Evolutionary conservation across 352 stramenopile species (phyloP).

Genomic region (Phytophthora meadii): DNA sequence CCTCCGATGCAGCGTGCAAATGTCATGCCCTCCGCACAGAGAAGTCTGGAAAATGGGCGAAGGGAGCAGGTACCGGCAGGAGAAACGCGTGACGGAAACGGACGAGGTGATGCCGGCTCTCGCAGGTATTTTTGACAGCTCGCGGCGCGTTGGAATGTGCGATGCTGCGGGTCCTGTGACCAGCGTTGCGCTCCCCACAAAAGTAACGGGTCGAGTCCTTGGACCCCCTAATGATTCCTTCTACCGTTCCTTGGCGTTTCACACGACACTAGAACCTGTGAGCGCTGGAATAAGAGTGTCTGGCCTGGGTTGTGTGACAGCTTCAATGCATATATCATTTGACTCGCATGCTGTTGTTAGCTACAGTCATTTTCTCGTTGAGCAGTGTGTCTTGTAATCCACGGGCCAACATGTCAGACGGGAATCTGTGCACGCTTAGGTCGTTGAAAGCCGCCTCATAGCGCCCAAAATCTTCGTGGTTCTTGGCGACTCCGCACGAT

Average conservation of each 20-base stretch:
- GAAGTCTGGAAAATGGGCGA: slow-evolving; percentile 25
- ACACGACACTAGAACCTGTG: slow-evolving; percentile 25
- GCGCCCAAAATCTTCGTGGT: slow-evolving; percentile 58
- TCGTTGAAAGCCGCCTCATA: slow-evolving; percentile 88
- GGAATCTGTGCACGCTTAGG: slow-evolving; percentile 42
- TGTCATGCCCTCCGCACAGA: slow-evolving; percentile 40
- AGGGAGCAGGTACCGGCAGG: slow-evolving; percentile 12
- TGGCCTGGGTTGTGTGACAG: background rate
- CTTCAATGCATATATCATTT: slow-evolving; percentile 3
- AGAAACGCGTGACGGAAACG: slow-evolving; percentile 46
- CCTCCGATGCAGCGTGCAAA: slow-evolving; percentile 62
- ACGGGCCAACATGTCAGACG: slow-evolving; percentile 8
- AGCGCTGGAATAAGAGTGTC: slow-evolving; percentile 22
- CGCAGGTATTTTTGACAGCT: slow-evolving; percentile 21
- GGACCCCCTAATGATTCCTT: slow-evolving; percentile 25
- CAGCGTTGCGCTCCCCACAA: slow-evolving; percentile 14
- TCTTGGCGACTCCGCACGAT: slow-evolving; percentile 44
- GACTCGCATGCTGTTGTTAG: slow-evolving; percentile 4
- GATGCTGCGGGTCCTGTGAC: slow-evolving; percentile 28
- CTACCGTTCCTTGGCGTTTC: slow-evolving; percentile 40
- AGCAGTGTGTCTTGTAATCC: slow-evolving; percentile 23
- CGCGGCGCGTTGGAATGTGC: slow-evolving; percentile 14
- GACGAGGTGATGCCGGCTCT: slow-evolving; percentile 15
- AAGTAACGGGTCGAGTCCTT: slow-evolving; percentile 4
- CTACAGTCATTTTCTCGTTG: slow-evolving; percentile 27